These are phyloP conservation scores for Blastomyces emzantsi DNA, from an alignment of 2,329 filamentous ascomycete genomes.

Conservation along the genomic window DNA sequence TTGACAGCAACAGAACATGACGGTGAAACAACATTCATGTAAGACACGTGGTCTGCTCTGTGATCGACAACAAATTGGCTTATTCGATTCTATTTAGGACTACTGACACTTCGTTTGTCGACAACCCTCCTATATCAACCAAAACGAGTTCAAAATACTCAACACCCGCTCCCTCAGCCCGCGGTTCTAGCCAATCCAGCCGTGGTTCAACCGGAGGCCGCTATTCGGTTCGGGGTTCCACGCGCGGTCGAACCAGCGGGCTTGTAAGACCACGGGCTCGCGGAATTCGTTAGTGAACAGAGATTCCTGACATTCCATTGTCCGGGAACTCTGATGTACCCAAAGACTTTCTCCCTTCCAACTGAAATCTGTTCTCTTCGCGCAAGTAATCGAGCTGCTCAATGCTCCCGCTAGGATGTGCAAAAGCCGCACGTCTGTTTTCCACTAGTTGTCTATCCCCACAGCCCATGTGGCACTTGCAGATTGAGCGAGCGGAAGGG, in stretches of 20 bases:
- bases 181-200: slow-evolving; percentile 18
- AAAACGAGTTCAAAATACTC: slow-evolving; percentile 35
- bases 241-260: slow-evolving; percentile 30
- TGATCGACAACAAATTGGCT: slow-evolving; percentile 1
- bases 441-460: neutral
- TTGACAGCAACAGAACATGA: slow-evolving; percentile 38
- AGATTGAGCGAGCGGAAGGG: neutral
- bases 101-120: slow-evolving; percentile 83
- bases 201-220: slow-evolving; percentile 26
- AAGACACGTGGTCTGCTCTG: slow-evolving; percentile 25
- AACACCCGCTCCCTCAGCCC: slow-evolving; percentile 19
- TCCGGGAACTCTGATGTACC: neutral
- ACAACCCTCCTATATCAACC: slow-evolving; percentile 59
- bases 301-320: neutral
- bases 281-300: slow-evolving; percentile 27
- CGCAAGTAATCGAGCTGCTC: neutral
- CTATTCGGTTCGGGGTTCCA: slow-evolving; percentile 31
- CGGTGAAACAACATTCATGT: slow-evolving; percentile 78
- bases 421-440: neutral
- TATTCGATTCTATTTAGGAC: slow-evolving; percentile 48
- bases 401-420: neutral
- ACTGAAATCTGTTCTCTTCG: neutral
- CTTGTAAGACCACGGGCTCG: slow-evolving; percentile 31
- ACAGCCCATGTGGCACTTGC: neutral
- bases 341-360: neutral